A percentile compares a stretch with the other conserved stretches of the same genome.
phyloP scores from a whole-genome alignment of 2,329 filamentous ascomycete species.

The Penicillium nordicum region DNA sequence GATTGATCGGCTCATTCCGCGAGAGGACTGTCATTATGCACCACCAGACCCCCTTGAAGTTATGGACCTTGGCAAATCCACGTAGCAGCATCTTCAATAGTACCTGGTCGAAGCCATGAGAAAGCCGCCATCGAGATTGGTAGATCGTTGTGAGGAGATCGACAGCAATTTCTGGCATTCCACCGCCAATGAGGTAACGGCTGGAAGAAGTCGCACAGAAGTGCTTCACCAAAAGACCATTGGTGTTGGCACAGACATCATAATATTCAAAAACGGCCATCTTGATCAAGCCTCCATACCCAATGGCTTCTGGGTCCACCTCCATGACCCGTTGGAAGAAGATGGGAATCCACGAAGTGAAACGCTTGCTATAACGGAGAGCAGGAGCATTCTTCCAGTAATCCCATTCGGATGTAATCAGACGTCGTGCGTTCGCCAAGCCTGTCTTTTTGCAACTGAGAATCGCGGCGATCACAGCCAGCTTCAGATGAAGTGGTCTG shows the following conservation, averaged over 20 bases:
- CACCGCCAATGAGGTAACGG: constrained; percentile 27
- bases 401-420: constrained; percentile 32
- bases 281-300: constrained; percentile 30
- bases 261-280: constrained; percentile 41
- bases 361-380: constrained; percentile 19
- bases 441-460: constrained; percentile 27
- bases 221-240: constrained; percentile 35
- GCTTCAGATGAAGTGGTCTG: constrained; percentile 35
- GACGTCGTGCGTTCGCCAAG: constrained; percentile 27
- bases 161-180: constrained; percentile 29
- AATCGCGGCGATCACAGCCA: constrained; percentile 37
- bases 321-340: constrained; percentile 38
- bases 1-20: constrained; percentile 30
- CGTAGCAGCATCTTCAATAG: constrained; percentile 40
- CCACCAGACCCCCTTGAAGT: constrained; percentile 40
- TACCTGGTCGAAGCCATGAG: constrained; percentile 34
- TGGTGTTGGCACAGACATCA: constrained; percentile 33
- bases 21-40: constrained; percentile 39
- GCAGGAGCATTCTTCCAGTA: constrained; percentile 10
- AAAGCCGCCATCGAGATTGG: constrained; percentile 35
- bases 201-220: constrained; percentile 31
- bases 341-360: constrained; percentile 27
- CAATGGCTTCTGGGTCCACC: constrained; percentile 14
- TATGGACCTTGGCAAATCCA: constrained; percentile 28
- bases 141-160: constrained; percentile 37